Evolutionary conservation across 2,329 filamentous ascomycete species (phyloP), one percentile per base, ranked within the genome.

Genomic region (Colletotrichum graminicola): DNA sequence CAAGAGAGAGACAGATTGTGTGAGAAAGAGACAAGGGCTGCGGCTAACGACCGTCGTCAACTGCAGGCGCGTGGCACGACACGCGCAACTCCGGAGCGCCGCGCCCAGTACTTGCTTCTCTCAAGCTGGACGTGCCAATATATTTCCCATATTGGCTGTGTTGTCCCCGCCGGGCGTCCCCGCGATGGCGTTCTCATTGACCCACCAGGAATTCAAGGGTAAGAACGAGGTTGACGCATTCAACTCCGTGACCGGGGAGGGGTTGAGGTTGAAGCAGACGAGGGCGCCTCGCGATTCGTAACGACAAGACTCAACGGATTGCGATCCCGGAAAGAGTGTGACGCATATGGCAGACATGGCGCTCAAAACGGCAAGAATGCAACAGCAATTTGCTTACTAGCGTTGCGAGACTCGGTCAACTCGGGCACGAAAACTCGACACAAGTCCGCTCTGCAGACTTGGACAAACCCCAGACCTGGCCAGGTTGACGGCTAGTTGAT

Each of bases 21-120:
- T 32, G 45, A 45, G 39, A 26, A 54, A 39, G 52, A 64, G 18
- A 56, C 56, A 56, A 39, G 59, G 36, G 39, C 65, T 68, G 54
- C 45, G 54, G 65, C 65, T 68, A 55, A 45, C 32, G 16, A 12
- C 36, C 49, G 54, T 54, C n/a, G 39, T 64, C 54, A 51, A 52
- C 49, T 60, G 43, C 59, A 57, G 49, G 52, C 43, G 59, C 54
- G 62, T 68, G 68, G 41, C 39, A 71, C n/a, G 67, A 59, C 63
- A 67, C 64, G 51, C 32, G 62, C 62, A 71, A 29, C 18, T 64
- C 65, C 69, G 59, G 59, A 55, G 16, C 60, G 23, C 69, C 45
- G 52, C 21, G 34, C 54, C 54, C 39, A 32, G 51, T 12, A 45
- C 6, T 14, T 34, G n/a, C 65, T 72, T 32, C 21, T 56, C 41